Evolutionary conservation across 2,329 filamentous ascomycete species (phyloP).

Genomic region (Bipolaris sorokiniana): DNA sequence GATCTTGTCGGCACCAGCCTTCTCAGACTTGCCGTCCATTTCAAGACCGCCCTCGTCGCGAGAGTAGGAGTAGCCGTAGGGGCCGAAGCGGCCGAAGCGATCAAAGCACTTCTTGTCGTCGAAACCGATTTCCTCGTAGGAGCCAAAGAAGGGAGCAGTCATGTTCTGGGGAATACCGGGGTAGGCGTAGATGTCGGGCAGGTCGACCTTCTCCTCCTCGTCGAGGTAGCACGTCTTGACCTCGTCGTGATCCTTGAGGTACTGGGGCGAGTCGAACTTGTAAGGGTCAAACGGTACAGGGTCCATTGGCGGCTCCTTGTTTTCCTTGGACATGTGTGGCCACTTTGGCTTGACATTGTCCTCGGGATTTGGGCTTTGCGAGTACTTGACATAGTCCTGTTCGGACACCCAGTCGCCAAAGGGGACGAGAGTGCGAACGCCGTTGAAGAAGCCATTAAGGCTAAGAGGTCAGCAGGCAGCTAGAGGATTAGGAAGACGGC

Average conservation of each 20-base stretch:
- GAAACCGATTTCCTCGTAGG: constrained; percentile 56
- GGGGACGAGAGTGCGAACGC: constrained; percentile 55
- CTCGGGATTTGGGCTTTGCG: constrained; percentile 46
- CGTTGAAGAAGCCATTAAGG: constrained; percentile 57
- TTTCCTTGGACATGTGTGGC: constrained; percentile 43
- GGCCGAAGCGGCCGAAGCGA: constrained; percentile 56
- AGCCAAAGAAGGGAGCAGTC: constrained; percentile 56
- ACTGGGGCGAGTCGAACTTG: constrained; percentile 51
- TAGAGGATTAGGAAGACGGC: background rate
- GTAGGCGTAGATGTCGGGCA: constrained; percentile 71
- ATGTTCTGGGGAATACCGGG: constrained; percentile 59
- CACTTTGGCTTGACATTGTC: constrained; percentile 48
- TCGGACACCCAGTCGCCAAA: constrained; percentile 52
- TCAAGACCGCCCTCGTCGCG: constrained; percentile 57
- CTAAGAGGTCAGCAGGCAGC: constrained; percentile 36
- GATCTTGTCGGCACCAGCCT: constrained; percentile 52
- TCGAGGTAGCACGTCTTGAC: constrained; percentile 70
- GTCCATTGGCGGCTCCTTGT: constrained; percentile 48
- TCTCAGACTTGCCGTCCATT: constrained; percentile 52
- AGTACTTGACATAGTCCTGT: constrained; percentile 52
- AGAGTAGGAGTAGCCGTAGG: constrained; percentile 59
- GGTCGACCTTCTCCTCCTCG: constrained; percentile 59
- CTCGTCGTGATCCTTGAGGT: constrained; percentile 57
- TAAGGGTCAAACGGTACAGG: constrained; percentile 56
- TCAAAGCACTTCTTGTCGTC: constrained; percentile 59